Conservation (phyloP, 2,329 filamentous ascomycete genomes). For the Fusarium bactridioides region DNA sequence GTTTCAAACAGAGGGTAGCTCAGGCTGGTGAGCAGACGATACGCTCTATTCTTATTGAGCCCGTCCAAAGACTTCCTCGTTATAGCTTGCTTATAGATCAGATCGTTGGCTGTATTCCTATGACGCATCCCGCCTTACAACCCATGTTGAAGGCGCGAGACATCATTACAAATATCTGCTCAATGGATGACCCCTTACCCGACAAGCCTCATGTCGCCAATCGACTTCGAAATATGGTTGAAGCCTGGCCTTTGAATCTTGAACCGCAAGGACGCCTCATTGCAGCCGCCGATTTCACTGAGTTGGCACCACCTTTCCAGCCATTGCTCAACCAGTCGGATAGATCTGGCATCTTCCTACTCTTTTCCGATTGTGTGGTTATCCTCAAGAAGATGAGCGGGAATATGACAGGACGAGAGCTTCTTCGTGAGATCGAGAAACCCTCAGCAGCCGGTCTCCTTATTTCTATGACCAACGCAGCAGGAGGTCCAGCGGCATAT, state of each 20-base stretch:
- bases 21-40: conserved; percentile 89
- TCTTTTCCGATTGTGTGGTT: conserved; percentile 85
- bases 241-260: conserved; percentile 77
- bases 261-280: conserved; percentile 81
- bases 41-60: conserved; percentile 92
- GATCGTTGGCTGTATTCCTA: conserved; percentile 85
- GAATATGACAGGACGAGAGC: conserved; percentile 74
- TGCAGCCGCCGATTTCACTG: conserved; percentile 79
- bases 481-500: conserved; percentile 66
- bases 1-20: conserved; percentile 80
- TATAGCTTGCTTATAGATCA: conserved; percentile 98
- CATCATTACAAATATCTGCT: conserved; percentile 95
- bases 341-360: conserved; percentile 74
- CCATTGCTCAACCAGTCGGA: conserved; percentile 52
- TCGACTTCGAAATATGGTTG: conserved; percentile 77
- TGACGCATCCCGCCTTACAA: conserved; percentile 84
- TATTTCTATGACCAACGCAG: conserved; percentile 69
- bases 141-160: conserved; percentile 88
- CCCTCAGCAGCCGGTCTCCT: conserved; percentile 71
- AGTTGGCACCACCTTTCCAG: conserved; percentile 76
- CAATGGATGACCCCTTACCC: conserved; percentile 76
- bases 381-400: conserved; percentile 75
- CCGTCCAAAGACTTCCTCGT: conserved; percentile 90
- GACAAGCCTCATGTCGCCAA: conserved; percentile 79
- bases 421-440: conserved; percentile 87